Base-by-base conservation (phyloP, 2,329 filamentous ascomycete species). In the Trichophyton simii region DNA sequence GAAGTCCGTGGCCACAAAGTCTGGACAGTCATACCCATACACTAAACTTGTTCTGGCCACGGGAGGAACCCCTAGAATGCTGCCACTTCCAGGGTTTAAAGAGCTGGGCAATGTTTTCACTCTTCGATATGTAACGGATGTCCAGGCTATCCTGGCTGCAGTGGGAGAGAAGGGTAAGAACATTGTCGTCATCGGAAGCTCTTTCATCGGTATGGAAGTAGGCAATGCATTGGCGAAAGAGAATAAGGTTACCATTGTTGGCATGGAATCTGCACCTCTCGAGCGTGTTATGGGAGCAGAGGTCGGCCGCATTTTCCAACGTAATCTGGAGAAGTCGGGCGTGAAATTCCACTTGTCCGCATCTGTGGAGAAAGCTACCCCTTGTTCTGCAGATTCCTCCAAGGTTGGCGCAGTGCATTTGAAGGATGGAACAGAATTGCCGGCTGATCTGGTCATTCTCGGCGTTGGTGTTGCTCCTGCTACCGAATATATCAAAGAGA, bases 201-300 rank as follows among this genome's bases (percentile, higher is more conserved):
- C 90, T 0, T 99, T 99, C 75, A 99, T 99, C 70, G 94, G 94
- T 46, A 95, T 99, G 88, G 94, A 99, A 75, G 83, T 95, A n/a
- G 92, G 88, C 64, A 94, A 91, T 65, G 87, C 78, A 60, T 77
- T 95, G 0, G 86, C 87, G 52, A 87, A 87, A 68, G 87, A 87
- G 68, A 95, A 99, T 72, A 77, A 86, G 7, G 91, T 99, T 15
- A 87, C 87, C 6, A 84, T 97, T 46, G 79, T 99, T 22, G 94
- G 94, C 42, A 92, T 91, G 87, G 91, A 96, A 71, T 84, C 83
- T 63, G 84, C 84, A 11, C 92, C 94, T 0, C 82, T 97, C 65
- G 89, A 95, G 73, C 84, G 88, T 20, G 84, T 99, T 3, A 87
- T 99, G 72, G 94, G 94, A 60, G 81, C 83, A 62, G 75, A 89